These are phyloP conservation scores for Chalara sp. DNA, from an alignment of 2,329 filamentous ascomycete genomes.

Conservation along the genomic window DNA sequence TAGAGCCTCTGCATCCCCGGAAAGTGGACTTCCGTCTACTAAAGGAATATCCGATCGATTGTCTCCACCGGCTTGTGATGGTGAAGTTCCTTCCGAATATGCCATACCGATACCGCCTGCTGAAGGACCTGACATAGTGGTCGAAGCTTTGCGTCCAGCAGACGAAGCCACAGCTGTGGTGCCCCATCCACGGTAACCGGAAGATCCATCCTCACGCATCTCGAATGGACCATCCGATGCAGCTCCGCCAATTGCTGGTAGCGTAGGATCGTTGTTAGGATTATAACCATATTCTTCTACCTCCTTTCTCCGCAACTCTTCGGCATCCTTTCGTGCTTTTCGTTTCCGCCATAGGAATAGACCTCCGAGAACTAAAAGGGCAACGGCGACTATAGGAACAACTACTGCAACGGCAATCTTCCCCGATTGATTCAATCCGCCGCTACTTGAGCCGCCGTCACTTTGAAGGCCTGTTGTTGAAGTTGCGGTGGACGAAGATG, in stretches of 20 bases:
- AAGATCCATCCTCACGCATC: constrained; percentile 69
- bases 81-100: constrained; percentile 69
- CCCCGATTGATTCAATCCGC: constrained; percentile 47
- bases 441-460: constrained; percentile 6
- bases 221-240: constrained; percentile 53
- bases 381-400: constrained; percentile 84
- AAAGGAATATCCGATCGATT: constrained; percentile 63
- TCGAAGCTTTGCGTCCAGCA: constrained; percentile 74
- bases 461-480: constrained; percentile 12
- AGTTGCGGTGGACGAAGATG: constrained; percentile 20
- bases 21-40: constrained; percentile 40
- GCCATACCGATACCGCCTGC: constrained; percentile 51
- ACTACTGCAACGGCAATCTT: constrained; percentile 91
- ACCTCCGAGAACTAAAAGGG: constrained; percentile 67
- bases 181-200: constrained; percentile 93
- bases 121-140: constrained; percentile 72
- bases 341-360: constrained; percentile 85
- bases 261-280: constrained; percentile 87
- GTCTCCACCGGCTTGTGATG: constrained; percentile 58
- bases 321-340: constrained; percentile 75
- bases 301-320: constrained; percentile 88
- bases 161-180: constrained; percentile 63
- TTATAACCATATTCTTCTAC: constrained; percentile 97
- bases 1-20: constrained; percentile 72
- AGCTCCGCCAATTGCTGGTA: constrained; percentile 45